phyloP scores from a whole-genome alignment of 768 basidiomycete species.

The Tephrocybe sp. region DNA sequence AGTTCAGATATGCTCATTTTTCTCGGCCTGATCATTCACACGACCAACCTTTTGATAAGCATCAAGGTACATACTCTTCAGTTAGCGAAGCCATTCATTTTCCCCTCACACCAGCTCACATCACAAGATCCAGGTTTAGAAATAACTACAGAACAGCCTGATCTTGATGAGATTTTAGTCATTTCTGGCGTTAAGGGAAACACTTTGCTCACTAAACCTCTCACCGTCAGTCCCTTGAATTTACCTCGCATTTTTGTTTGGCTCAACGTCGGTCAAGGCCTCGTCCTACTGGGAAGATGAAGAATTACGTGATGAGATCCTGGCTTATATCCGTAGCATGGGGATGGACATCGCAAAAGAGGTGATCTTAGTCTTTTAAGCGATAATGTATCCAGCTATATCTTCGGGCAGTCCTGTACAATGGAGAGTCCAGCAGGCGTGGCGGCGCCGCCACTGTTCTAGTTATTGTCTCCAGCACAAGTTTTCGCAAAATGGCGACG shows the following conservation, averaged over 20 bases:
- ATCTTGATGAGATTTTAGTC: conserved; percentile 16
- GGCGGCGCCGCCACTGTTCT: too few species aligned
- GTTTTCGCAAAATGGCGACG: too few species aligned
- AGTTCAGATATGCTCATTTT: conserved; percentile 69
- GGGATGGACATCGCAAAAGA: conserved; percentile 15
- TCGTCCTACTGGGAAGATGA: conserved; percentile 12
- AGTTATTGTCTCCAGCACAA: too few species aligned
- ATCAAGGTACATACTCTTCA: too few species aligned
- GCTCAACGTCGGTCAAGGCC: conserved; percentile 2
- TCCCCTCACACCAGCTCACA: too few species aligned
- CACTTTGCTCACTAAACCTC: conserved; percentile 21
- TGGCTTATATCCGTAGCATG: conserved; percentile 15
- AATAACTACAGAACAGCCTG: conserved; percentile 3
- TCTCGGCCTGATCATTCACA: conserved; percentile 60
- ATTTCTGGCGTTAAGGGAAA: conserved; percentile 15
- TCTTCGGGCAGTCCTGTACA: too few species aligned
- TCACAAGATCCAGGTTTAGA: too few species aligned
- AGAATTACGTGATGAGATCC: conserved; percentile 6
- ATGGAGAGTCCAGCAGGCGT: too few species aligned
- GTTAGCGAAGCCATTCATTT: too few species aligned
- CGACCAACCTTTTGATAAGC: conserved; percentile 26
- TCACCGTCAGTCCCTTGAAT: conserved; percentile 21
- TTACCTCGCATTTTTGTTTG: conserved; percentile 4
- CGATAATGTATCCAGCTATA: not conserved
- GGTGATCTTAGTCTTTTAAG: conserved; percentile 5